Evolutionary conservation across 192 early-diverging fungal genomes (phyloP).

Genomic region (Coemansia sp.): DNA sequence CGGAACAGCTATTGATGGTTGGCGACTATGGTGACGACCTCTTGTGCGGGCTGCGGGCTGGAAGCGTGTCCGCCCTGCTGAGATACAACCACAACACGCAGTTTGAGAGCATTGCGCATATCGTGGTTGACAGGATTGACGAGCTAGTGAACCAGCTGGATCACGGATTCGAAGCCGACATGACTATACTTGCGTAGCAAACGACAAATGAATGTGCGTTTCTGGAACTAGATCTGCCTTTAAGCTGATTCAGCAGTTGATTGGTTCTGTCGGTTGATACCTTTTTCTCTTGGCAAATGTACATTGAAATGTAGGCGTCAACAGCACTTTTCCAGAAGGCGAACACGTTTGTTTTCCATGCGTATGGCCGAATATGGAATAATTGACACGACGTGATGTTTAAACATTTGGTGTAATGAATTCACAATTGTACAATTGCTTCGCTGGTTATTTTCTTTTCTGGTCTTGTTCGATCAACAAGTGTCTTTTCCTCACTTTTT

Average conservation of each 20-base stretch:
- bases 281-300: too few relatives aligned
- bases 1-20: slow-evolving; percentile 55
- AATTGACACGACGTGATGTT: too few relatives aligned
- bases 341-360: too few relatives aligned
- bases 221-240: too few relatives aligned
- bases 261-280: too few relatives aligned
- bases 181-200: slow-evolving; percentile 15
- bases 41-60: slow-evolving; percentile 50
- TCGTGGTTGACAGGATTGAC: slow-evolving; percentile 47
- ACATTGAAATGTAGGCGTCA: too few relatives aligned
- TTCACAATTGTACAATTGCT: slow-evolving; percentile 1
- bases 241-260: too few relatives aligned
- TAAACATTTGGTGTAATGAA: too few relatives aligned
- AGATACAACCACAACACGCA: slow-evolving; percentile 33
- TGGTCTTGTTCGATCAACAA: background rate
- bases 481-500: too few relatives aligned
- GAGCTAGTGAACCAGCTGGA: slow-evolving; percentile 22
- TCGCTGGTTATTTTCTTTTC: background rate
- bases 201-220: background rate
- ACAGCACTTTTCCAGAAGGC: too few relatives aligned
- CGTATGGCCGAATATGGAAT: too few relatives aligned
- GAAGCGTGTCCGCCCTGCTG: slow-evolving; percentile 47
- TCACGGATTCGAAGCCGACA: slow-evolving; percentile 36
- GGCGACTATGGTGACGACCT: slow-evolving; percentile 57
- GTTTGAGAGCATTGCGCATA: slow-evolving; percentile 40